phyloP scores from a whole-genome alignment of 2,329 filamentous ascomycete genomes.

The Neofusicoccum cordaticola region DNA sequence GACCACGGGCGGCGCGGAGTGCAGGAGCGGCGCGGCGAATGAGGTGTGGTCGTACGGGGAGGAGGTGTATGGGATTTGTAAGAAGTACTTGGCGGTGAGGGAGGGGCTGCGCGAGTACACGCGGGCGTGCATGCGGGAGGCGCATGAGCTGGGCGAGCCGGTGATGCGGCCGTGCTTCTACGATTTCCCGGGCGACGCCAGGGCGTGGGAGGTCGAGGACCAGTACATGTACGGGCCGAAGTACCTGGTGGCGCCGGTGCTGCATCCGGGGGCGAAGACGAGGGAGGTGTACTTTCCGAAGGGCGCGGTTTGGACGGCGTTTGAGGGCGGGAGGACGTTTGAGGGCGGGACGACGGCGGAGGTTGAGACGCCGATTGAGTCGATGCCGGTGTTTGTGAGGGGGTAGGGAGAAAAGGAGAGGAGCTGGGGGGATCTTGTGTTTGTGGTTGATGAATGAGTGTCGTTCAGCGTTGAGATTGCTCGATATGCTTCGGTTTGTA shows the following conservation, averaged over 20 bases:
- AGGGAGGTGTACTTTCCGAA: constrained; percentile 54
- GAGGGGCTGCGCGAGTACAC: constrained; percentile 60
- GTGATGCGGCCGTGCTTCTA: constrained; percentile 64
- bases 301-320: constrained; percentile 46
- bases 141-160: constrained; percentile 58
- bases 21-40: constrained; percentile 52
- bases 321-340: constrained; percentile 29
- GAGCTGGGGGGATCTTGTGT: too few species aligned
- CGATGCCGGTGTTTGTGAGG: constrained; percentile 48
- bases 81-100: constrained; percentile 57
- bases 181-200: constrained; percentile 57
- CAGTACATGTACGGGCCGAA: constrained; percentile 64
- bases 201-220: constrained; percentile 56
- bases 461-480: too few species aligned
- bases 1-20: constrained; percentile 34
- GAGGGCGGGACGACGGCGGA: constrained; percentile 42
- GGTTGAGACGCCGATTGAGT: constrained; percentile 45
- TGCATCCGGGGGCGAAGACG: constrained; percentile 47
- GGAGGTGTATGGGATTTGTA: constrained; percentile 59
- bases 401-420: not conserved
- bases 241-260: constrained; percentile 58
- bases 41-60: constrained; percentile 67
- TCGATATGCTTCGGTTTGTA: too few species aligned
- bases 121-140: constrained; percentile 56
- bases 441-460: too few species aligned